Evolutionary conservation across 73 alveolate genomes (phyloP), one percentile per base, ranked within the genome.

Genomic region (Stentor coeruleus): DNA sequence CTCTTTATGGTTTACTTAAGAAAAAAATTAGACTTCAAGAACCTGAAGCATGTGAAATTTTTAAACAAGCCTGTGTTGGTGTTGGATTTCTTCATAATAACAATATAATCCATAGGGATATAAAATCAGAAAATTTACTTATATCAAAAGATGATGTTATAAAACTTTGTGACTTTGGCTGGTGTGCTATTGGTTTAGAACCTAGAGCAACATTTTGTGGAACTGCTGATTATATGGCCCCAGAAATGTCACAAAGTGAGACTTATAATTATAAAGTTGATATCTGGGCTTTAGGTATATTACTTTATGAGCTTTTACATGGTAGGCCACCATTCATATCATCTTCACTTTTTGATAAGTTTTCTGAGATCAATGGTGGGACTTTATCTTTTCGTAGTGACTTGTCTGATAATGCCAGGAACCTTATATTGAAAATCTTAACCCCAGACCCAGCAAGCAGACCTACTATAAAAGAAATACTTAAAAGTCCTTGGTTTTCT

Each of bases 201-300:
- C 31, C 85, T 74, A 85, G 97, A 90, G 85, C 84, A 42, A 95
- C 99, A 0, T 95, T 95, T 84, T 95, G 99, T 57, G 99, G 99
- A 3, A 94, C 98, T 3, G 89, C 90, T 74, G 98, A 96, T 82
- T 96, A 96, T 81, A 96, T 96, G 99, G 98, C 99, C 2, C 99
- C 99, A 15, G 99, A 96, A 82, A 96, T 95, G 92, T 60, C 92
- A 3, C 66, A 59, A 59, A 91, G 88, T 59, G 82, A 79, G 38
- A 82, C 88, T 3, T 92, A 96, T 66, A 92, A 91, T 81, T 91
- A 93, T 60, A 81, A 95, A 49, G 87, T 94, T 14, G 99, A 96
- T 84, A 81, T 93, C n/a, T 96, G 99, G 98, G 85, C 94, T 28
- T 77, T 96, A 33, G 99, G 99, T 11, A 84, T 96, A 11, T 91